Percentiles rank a stretch among this genome's conserved stretches.
These are phyloP conservation scores for Saccharomyces uvarum DNA, from an alignment of 1,139 yeast genomes.

Conservation along the genomic window DNA sequence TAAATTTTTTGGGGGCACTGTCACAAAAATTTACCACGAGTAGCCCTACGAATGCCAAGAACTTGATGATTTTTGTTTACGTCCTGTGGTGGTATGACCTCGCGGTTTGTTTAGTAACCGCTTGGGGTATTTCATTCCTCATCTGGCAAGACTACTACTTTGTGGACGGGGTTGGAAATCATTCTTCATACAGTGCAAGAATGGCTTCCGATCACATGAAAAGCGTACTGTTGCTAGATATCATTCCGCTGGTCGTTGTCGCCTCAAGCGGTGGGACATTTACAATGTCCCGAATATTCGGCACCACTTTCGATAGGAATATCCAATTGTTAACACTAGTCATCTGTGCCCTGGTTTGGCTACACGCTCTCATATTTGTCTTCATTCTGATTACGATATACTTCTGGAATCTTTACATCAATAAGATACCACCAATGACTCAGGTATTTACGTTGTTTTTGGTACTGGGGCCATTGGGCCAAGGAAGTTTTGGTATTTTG, in stretches of 20 bases:
- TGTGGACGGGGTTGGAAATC: slow-evolving; percentile 28
- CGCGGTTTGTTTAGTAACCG: slow-evolving; percentile 44
- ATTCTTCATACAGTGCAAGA: slow-evolving; percentile 33
- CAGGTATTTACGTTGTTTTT: slow-evolving; percentile 48
- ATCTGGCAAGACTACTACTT: slow-evolving; percentile 34
- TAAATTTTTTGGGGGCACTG: slow-evolving; percentile 42
- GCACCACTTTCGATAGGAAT: slow-evolving; percentile 36
- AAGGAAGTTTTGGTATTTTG: slow-evolving; percentile 64
- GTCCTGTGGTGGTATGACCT: slow-evolving; percentile 67
- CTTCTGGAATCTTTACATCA: slow-evolving; percentile 48
- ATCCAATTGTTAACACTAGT: slow-evolving; percentile 45
- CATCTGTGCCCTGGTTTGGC: slow-evolving; percentile 54
- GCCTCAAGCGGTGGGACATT: slow-evolving; percentile 59
- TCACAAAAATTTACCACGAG: slow-evolving; percentile 27
- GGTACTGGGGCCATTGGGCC: slow-evolving; percentile 70
- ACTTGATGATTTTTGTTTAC: slow-evolving; percentile 41
- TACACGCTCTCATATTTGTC: slow-evolving; percentile 58
- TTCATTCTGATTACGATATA: slow-evolving; percentile 50
- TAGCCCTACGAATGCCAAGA: slow-evolving; percentile 13
- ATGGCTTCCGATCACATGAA: slow-evolving; percentile 16
- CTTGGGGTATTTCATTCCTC: slow-evolving; percentile 47
- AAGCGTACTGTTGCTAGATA: slow-evolving; percentile 44
- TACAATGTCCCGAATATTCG: slow-evolving; percentile 33
- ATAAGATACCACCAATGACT: slow-evolving; percentile 49
- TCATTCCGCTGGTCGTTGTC: slow-evolving; percentile 70